Evolutionary conservation across 805 yeast genomes (phyloP), one percentile per base, ranked within the genome.

Genomic region (Suhomyces prunicola): DNA sequence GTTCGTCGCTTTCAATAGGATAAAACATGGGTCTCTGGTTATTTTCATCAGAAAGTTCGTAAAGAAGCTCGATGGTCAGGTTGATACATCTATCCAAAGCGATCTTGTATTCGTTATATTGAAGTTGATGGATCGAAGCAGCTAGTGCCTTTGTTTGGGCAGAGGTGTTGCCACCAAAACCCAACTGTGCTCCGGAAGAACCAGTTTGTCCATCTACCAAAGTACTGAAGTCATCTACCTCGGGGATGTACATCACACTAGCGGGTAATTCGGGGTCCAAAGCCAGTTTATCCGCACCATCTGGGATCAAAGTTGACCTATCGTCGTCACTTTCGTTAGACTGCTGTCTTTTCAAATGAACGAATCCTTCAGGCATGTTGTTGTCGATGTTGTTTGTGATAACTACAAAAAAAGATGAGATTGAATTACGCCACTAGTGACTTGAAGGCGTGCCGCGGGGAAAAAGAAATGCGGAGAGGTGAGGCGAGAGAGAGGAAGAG

Each of bases 91-190:
- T 73, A 54, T 83, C 86, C 51, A 92, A 72, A 0, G 86, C 78
- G 0, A 83, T 72, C 51, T 87, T 80, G 71, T 86, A 85, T 60
- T 86, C 85, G 64, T 90, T 90, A 66, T 88, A 93, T 55, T 83
- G 87, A 52, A 87, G 70, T 64, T 92, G 97, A 54, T 85, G 83
- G 31, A 87, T 66, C 50, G 90, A 86, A 1, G 86, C 74, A 46
- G 77, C 73, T 54, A 77, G 61, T 54, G 57, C 52, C 57, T 56
- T 42, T 5, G 17, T 35, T 36, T 47, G 47, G 55, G 54, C 52
- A 23, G n/a, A 17, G 13, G 9, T 23, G 9, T 13, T 42, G n/a
- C 27, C 39, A 12, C 23, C 39, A 42, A 23, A 17, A 10, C 33
- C 44, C 35, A 15, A 41, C 22, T 12, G 42, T 22, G 15, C 44